These are phyloP conservation scores for Pichia exigua DNA, from an alignment of 805 yeast species.

Conservation along the genomic window DNA sequence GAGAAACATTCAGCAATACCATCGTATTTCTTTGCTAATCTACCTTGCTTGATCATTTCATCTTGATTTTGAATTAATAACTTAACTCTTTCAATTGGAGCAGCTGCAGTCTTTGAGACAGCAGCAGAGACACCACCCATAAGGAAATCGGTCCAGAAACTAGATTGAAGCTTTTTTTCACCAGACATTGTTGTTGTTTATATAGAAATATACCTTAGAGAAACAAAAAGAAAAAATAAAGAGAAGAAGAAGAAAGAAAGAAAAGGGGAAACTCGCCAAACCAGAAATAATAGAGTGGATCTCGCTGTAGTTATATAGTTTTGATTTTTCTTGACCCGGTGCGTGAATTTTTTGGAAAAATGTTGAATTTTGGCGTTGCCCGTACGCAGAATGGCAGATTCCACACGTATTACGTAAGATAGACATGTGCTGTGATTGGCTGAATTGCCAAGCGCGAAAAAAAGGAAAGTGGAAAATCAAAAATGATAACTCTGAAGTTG, in stretches of 20 bases:
- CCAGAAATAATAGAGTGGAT: neutral
- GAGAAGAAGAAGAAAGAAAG: neutral
- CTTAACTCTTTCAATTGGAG: slow-evolving; percentile 98
- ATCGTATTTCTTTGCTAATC: slow-evolving; percentile 74
- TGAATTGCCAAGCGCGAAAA: neutral
- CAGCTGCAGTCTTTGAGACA: slow-evolving; percentile 92
- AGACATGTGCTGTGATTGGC: neutral
- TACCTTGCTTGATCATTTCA: slow-evolving; percentile 97
- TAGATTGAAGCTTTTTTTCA: slow-evolving; percentile 29
- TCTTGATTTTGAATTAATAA: slow-evolving; percentile 95
- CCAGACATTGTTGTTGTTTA: slow-evolving; percentile 26
- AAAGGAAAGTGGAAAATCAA: neutral
- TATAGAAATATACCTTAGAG: slow-evolving; percentile 1
- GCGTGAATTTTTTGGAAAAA: neutral
- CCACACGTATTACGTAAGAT: neutral
- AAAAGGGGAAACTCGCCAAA: neutral
- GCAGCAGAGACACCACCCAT: slow-evolving; percentile 99
- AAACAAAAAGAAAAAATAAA: neutral
- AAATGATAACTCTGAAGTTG: neutral
- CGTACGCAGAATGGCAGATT: neutral
- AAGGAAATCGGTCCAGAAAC: slow-evolving; percentile 61
- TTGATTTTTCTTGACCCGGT: neutral
- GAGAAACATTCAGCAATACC: slow-evolving; percentile 93
- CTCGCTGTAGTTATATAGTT: neutral
- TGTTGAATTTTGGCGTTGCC: neutral